A percentile compares a stretch with the other conserved stretches of the same genome.
Conservation (phyloP, 495 filamentous ascomycete genomes). For the Achaetomiella virescens region DNA sequence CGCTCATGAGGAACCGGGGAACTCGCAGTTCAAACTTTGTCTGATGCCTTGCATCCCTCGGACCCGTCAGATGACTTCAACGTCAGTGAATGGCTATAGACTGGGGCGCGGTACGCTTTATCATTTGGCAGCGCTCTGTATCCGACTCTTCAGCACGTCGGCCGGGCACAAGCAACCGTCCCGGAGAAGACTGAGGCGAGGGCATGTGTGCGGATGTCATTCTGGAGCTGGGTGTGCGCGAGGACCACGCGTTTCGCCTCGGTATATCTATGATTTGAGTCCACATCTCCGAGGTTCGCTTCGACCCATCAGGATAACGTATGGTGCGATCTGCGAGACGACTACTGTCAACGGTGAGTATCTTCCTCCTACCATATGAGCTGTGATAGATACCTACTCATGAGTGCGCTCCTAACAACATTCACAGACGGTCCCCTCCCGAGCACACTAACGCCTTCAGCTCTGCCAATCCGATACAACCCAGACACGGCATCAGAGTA, state of each 20-base stretch:
- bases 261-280: conserved; percentile 20
- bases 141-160: conserved; percentile 36
- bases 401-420: conserved; percentile 34
- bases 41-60: conserved; percentile 23
- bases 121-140: conserved; percentile 28
- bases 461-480: conserved; percentile 28
- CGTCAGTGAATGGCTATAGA: not conserved
- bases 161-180: conserved; percentile 37
- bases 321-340: conserved; percentile 35
- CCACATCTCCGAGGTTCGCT: not conserved
- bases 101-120: conserved; percentile 7
- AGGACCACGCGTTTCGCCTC: conserved; percentile 28
- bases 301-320: not conserved
- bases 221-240: conserved; percentile 20
- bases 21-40: conserved; percentile 28
- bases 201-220: conserved; percentile 33
- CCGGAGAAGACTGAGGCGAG: conserved; percentile 32
- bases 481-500: conserved; percentile 31
- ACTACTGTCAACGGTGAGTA: conserved; percentile 16
- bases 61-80: not conserved
- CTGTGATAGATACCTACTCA: conserved; percentile 26
- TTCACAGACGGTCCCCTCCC: conserved; percentile 32
- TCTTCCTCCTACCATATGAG: not conserved
- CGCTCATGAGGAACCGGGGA: conserved; percentile 36
- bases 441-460: conserved; percentile 32